Percentiles rank a stretch among this genome's conserved stretches.
These are phyloP conservation scores for Ophiostoma fasciatum DNA, from an alignment of 2,329 filamentous ascomycete species.

Conservation along the genomic window DNA sequence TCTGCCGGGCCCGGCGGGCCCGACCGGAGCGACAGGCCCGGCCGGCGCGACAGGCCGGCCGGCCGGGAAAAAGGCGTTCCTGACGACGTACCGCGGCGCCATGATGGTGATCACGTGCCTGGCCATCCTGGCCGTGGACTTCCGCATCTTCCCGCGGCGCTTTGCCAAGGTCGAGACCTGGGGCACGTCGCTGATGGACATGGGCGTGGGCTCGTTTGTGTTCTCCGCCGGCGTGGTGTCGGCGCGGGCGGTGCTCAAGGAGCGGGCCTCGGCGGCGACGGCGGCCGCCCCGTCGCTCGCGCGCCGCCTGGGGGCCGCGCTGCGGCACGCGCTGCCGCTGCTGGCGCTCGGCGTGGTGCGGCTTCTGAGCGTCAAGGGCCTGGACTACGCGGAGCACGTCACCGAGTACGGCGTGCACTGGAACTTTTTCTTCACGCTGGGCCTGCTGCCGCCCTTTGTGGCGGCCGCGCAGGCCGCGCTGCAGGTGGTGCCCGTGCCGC, in stretches of 20 bases:
- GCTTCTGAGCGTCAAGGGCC: conserved; percentile 76
- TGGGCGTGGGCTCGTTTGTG: conserved; percentile 94
- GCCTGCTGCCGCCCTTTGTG: conserved; percentile 74
- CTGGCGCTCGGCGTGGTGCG: conserved; percentile 66
- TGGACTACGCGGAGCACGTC: conserved; percentile 94
- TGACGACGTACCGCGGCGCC: conserved; percentile 77
- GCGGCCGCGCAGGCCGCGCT: conserved; percentile 66
- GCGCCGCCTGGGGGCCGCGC: conserved; percentile 47
- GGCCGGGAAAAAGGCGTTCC: conserved; percentile 77
- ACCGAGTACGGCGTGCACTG: conserved; percentile 97
- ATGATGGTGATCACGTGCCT: conserved; percentile 88
- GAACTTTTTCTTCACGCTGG: conserved; percentile 99
- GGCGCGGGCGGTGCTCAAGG: conserved; percentile 63
- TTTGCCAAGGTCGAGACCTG: conserved; percentile 99
- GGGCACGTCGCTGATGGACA: conserved; percentile 97
- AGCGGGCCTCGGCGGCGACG: conserved; percentile 31
- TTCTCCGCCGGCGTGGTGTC: conserved; percentile 89
- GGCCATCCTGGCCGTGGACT: conserved; percentile 94
- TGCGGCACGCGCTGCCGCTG: conserved; percentile 72
- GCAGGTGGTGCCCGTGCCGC: conserved; percentile 51
- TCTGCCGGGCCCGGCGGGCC: not conserved
- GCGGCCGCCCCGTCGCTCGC: conserved; percentile 30
- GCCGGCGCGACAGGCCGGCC: conserved; percentile 23
- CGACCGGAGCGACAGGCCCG: too few relatives aligned
- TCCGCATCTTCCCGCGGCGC: conserved; percentile 77